These are phyloP conservation scores for Microbotryum saponariae DNA, from an alignment of 1,284 basidiomycete species.

Conservation along the genomic window DNA sequence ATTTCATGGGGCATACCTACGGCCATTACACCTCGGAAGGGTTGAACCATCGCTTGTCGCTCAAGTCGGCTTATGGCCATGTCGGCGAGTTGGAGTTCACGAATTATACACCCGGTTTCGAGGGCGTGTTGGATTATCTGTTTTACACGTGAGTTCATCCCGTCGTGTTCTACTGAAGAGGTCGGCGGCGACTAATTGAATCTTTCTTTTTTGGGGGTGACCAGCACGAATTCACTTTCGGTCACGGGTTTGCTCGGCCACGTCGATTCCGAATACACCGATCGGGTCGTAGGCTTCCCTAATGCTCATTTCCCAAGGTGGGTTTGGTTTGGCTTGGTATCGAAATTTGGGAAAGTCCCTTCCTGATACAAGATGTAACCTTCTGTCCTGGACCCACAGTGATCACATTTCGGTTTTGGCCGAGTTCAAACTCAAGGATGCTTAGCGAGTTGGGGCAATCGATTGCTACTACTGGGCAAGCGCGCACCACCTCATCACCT, in stretches of 20 bases:
- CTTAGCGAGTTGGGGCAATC: no score
- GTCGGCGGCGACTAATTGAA: no score
- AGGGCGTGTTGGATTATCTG: conserved; percentile 75
- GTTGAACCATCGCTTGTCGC: conserved; percentile 64
- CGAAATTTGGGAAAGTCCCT: conserved; percentile 45
- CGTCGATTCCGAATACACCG: conserved; percentile 76
- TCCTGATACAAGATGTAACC: neutral
- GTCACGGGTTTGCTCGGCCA: conserved; percentile 81
- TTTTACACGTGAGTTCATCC: conserved; percentile 58
- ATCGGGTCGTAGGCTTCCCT: conserved; percentile 91
- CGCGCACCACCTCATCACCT: no score
- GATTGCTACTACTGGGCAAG: no score
- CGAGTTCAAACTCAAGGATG: conserved; percentile 42
- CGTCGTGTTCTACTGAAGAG: no score
- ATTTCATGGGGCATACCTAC: conserved; percentile 88
- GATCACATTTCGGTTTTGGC: conserved; percentile 45
- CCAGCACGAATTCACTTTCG: conserved; percentile 56
- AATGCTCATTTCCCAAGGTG: conserved; percentile 50
- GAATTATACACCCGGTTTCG: conserved; percentile 68
- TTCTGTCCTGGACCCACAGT: conserved; percentile 10
- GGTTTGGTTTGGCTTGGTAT: conserved; percentile 42
- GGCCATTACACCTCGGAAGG: conserved; percentile 90
- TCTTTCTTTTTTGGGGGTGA: no score
- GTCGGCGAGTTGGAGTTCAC: conserved; percentile 60
- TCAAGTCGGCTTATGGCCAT: conserved; percentile 75